Evolutionary conservation across 345 rosid species (phyloP).

Genomic region (Capsella bursapastoris): DNA sequence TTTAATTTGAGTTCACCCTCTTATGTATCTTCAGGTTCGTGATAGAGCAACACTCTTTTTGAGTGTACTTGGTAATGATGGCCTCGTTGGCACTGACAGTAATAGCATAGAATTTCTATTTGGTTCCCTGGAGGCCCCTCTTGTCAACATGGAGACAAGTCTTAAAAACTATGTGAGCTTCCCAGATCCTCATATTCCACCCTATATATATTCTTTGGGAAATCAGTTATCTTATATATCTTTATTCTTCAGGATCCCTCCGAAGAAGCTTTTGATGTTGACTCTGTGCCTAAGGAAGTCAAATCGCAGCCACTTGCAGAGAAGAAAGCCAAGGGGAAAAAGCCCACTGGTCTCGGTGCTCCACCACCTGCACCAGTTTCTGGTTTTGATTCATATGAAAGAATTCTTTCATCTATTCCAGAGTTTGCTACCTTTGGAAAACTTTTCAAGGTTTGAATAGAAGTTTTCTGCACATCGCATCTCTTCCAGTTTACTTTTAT

Average conservation of each 20-base stretch:
- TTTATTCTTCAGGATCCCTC: conserved; percentile 74
- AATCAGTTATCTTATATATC: conserved; percentile 35
- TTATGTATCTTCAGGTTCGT: conserved; percentile 67
- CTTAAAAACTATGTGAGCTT: conserved; percentile 82
- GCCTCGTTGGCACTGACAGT: conserved; percentile 61
- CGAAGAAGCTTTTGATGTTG: conserved; percentile 77
- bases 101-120: conserved; percentile 72
- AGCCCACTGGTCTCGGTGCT: conserved; percentile 84
- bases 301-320: conserved; percentile 85
- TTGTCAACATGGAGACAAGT: conserved; percentile 86
- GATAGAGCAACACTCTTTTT: conserved; percentile 95
- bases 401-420: conserved; percentile 74
- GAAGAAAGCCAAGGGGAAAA: conserved; percentile 92
- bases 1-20: background rate
- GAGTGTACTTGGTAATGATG: conserved; percentile 74
- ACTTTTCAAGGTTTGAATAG: conserved; percentile 63
- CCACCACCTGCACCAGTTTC: conserved; percentile 66
- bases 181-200: conserved; percentile 29
- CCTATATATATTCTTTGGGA: background rate
- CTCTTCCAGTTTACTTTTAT: conserved; percentile 14
- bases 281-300: conserved; percentile 85
- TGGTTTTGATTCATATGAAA: conserved; percentile 79
- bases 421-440: conserved; percentile 82
- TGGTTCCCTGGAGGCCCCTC: conserved; percentile 80
- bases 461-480: conserved; percentile 6